Conservation (phyloP, 169 alveolate species). For the Cryptosporidium baileyi region DNA sequence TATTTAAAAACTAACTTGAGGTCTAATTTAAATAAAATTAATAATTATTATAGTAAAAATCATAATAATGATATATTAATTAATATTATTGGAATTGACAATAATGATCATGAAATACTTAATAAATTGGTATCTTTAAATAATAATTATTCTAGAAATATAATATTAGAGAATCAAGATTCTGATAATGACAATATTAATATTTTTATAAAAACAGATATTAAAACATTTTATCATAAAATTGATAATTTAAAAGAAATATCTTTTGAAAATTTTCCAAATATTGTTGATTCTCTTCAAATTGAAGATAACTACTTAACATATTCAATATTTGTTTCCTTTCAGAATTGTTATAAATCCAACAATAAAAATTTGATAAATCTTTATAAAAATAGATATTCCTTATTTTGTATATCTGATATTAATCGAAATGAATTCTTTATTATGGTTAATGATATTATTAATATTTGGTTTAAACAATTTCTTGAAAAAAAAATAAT, state of each 20-base stretch:
- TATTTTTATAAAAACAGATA: neutral
- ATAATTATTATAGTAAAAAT: no score
- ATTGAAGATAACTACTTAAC: neutral
- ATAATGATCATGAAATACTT: no score
- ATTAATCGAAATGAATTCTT: constrained; percentile 1
- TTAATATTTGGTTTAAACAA: constrained; percentile 15
- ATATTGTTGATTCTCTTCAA: no score
- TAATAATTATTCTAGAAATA: neutral
- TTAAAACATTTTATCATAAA: neutral
- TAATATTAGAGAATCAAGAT: neutral
- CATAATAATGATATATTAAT: no score
- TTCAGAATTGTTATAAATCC: neutral
- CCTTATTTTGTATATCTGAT: constrained; percentile 15
- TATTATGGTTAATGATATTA: constrained; percentile 20
- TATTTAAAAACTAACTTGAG: no score
- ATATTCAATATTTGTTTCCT: constrained; percentile 35
- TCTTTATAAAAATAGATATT: neutral
- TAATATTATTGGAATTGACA: no score
- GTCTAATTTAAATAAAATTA: no score
- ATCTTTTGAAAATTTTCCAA: no score
- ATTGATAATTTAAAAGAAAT: neutral
- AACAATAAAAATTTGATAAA: neutral
- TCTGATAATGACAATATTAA: neutral
- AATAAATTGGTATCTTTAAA: no score
- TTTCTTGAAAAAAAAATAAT: neutral